Percentiles rank a stretch among this genome's conserved stretches.
Conservation (phyloP, 768 basidiomycete genomes). For the Tulasnella sp. region DNA sequence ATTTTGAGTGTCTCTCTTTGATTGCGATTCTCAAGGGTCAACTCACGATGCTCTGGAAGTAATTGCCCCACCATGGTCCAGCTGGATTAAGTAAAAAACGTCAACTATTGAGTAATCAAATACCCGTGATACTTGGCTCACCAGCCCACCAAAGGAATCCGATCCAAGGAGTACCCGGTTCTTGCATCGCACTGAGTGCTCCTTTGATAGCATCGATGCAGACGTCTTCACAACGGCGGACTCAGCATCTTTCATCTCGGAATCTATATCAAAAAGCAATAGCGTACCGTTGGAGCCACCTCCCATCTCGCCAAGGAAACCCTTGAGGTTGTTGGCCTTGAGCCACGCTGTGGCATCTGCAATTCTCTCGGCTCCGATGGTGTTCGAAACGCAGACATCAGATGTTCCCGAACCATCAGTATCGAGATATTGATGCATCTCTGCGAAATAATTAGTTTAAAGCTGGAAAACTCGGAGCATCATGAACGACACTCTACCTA, state of each 20-base stretch:
- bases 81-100: too few species aligned
- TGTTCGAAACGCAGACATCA: slow-evolving; percentile 41
- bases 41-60: slow-evolving; percentile 15
- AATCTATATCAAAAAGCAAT: too few species aligned
- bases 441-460: slow-evolving; percentile 23
- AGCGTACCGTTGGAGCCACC: slow-evolving; percentile 29
- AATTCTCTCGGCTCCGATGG: slow-evolving; percentile 47
- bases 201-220: slow-evolving; percentile 41
- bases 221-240: too few species aligned
- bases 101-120: neutral
- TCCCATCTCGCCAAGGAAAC: slow-evolving; percentile 52
- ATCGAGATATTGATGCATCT: slow-evolving; percentile 64
- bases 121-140: neutral
- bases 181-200: slow-evolving; percentile 46
- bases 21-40: too few species aligned
- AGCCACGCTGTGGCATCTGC: slow-evolving; percentile 46
- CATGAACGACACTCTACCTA: too few species aligned
- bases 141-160: slow-evolving; percentile 38
- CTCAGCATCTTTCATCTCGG: too few species aligned
- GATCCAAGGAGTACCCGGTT: slow-evolving; percentile 37
- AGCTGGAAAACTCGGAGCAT: neutral
- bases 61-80: slow-evolving; percentile 35
- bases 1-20: too few species aligned
- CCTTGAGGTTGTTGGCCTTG: slow-evolving; percentile 44
- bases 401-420: slow-evolving; percentile 43